A percentile compares a stretch with the other conserved stretches of the same genome.
These are phyloP conservation scores for Kurtzmaniella natalensis DNA, from an alignment of 1,139 yeast genomes.

Conservation along the genomic window DNA sequence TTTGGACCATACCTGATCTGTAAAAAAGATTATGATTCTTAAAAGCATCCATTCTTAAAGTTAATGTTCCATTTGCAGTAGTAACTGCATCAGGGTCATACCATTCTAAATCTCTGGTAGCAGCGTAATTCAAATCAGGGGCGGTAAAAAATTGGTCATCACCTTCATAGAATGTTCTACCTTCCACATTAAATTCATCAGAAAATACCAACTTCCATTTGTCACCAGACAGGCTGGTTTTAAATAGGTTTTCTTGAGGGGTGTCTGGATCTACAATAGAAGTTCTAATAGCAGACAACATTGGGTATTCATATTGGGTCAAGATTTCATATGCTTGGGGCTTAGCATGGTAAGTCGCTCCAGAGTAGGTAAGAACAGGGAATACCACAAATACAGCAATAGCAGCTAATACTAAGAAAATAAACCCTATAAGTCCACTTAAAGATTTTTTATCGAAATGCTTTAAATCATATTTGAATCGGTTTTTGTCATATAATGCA, in stretches of 20 bases:
- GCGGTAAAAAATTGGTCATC: conserved; percentile 29
- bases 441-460: conserved; percentile 19
- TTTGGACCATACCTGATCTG: conserved; percentile 28
- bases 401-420: conserved; percentile 15
- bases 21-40: conserved; percentile 24
- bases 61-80: conserved; percentile 23
- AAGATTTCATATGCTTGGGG: conserved; percentile 19
- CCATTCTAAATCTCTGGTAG: conserved; percentile 30
- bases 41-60: conserved; percentile 23
- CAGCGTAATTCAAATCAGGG: conserved; percentile 24
- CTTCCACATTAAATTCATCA: conserved; percentile 26
- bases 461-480: conserved; percentile 21
- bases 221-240: conserved; percentile 14
- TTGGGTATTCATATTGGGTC: conserved; percentile 19
- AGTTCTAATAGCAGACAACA: conserved; percentile 21
- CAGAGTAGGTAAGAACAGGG: conserved; percentile 23
- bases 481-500: conserved; percentile 23
- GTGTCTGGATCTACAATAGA: conserved; percentile 25
- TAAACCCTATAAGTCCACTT: conserved; percentile 18
- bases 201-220: conserved; percentile 24
- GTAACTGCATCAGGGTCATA: conserved; percentile 30
- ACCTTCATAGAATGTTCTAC: conserved; percentile 27
- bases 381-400: conserved; percentile 17
- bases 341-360: conserved; percentile 11
- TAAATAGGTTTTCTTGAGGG: conserved; percentile 14